Evolutionary conservation across 2,329 filamentous ascomycete species (phyloP), one percentile per base, ranked within the genome.

Genomic region (Paramyrothecium sp.): DNA sequence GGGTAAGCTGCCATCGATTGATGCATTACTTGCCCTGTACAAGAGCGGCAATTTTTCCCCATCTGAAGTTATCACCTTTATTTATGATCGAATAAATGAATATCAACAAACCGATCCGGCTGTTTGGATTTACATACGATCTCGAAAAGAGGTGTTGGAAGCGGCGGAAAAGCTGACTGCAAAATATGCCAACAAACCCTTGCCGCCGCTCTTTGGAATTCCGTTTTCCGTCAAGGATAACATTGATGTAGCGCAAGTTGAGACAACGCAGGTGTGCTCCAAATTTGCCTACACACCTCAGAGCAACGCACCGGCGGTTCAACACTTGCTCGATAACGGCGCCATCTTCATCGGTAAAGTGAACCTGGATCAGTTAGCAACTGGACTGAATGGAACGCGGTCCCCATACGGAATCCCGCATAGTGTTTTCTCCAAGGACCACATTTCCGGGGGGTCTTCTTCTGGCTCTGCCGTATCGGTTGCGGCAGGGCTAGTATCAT

Each of bases 361-460:
- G 16, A 83, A 82, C 62, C 75, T 88, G 55, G 85, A 88, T 64
- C 84, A 88, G 67, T 75, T 88, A 3, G 85, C 84, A 3, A 87
- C 84, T 1, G 85, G 85, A 1, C 74, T 88, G 3, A 82, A 79
- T 13, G 85, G 84, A 17, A 83, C 80, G 51, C 78, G 84, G 23
- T 85, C 81, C 2, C 82, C 84, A 0, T 86, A 81, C 59, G 85
- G 84, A 44, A 75, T 66, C 69, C 59, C 67, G 3, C 51, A 80
- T 77, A 56, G 83, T 54, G 65, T 68, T 5, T 68, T 65, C 54
- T 64, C 66, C 55, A 54, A 55, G 1, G 58, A 61, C 10, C 64
- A 68, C 56, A 64, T 73, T 21, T 57, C 67, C 13, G 83, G 83
- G 11, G 84, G 84, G 7, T 85, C 82, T 1, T 84, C 80, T 8